Evolutionary conservation across 83 land plant species (phyloP), one percentile per base, ranked within the genome.

Genomic region (Isoetes engelmannii): DNA sequence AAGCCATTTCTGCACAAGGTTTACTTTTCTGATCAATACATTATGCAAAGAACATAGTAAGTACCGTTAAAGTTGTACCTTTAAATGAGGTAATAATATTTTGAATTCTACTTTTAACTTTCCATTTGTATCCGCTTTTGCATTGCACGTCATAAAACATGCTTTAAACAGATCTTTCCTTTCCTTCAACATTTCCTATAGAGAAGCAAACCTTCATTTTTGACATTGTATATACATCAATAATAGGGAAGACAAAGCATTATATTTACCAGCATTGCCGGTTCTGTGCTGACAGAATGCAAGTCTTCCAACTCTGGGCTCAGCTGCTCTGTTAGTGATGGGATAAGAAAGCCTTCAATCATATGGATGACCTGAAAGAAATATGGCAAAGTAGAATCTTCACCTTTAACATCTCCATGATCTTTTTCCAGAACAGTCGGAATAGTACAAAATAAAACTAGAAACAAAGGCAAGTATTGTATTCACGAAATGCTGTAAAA

Each of bases 71-170:
- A 46, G 9, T 47, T 48, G 8, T 47, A 67, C 69, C 69, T 46
- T 43, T 6, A 67, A 49, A 67, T 15, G 49, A 67, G 69, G 69
- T 13, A 67, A 37, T 17, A 67, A 15, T 17, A 67, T 49, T 46
- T 15, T 46, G 61, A 67, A 46, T 19, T 55, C 58, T 47, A 67
- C 20, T 49, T 46, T 17, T 10, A 67, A 20, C 20, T 47, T 47
- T 37, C n/a, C 59, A 9, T 10, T 67, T 5, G 59, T 2, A 15
- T 67, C 37, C n/a, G 49, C 28, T 5, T 10, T 28, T 5, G 69
- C 4, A 17, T 46, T 47, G 5, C 69, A 67, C 0, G 48, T 28
- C 69, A 47, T 47, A 19, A 67, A 19, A 15, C 69, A 67, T 7
- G 53, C 63, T 37, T 67, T 28, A 17, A 48, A 46, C 20, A 48